These are phyloP conservation scores for Hymenoscyphus fructigenus DNA, from an alignment of 2,329 filamentous ascomycete genomes.

Conservation along the genomic window DNA sequence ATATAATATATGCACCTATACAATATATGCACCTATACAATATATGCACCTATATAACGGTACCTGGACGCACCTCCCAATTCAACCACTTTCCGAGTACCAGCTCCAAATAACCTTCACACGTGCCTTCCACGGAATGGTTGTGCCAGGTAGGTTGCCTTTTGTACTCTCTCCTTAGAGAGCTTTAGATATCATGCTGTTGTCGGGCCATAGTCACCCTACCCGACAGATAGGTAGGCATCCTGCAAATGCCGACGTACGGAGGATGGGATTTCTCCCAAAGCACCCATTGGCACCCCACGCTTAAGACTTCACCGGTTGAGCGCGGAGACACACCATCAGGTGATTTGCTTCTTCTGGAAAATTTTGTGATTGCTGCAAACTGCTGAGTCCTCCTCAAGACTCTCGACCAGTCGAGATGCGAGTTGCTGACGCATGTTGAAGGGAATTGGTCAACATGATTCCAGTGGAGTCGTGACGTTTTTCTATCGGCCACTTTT, in stretches of 20 bases:
- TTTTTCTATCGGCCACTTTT: neutral
- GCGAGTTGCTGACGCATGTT: conserved; percentile 9
- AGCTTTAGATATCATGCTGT: too few relatives aligned
- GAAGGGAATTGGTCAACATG: neutral
- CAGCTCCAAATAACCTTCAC: too few relatives aligned
- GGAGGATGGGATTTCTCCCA: neutral
- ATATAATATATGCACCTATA: too few relatives aligned
- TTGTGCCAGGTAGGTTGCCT: too few relatives aligned
- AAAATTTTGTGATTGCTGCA: neutral
- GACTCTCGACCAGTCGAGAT: conserved; percentile 9
- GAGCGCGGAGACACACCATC: neutral
- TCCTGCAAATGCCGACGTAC: neutral
- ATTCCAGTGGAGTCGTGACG: neutral
- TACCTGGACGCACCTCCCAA: too few relatives aligned
- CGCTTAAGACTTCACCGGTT: neutral
- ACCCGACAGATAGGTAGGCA: neutral
- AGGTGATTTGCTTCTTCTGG: conserved; percentile 1
- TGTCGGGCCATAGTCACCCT: too few relatives aligned
- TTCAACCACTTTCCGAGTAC: too few relatives aligned
- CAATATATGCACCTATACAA: too few relatives aligned
- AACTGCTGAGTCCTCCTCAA: conserved; percentile 1
- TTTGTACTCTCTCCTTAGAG: too few relatives aligned
- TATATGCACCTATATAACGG: too few relatives aligned
- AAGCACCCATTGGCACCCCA: neutral
- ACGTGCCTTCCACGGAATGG: too few relatives aligned